Conservation (phyloP, 148 eudicot genomes). For the Cornus kousa region DNA sequence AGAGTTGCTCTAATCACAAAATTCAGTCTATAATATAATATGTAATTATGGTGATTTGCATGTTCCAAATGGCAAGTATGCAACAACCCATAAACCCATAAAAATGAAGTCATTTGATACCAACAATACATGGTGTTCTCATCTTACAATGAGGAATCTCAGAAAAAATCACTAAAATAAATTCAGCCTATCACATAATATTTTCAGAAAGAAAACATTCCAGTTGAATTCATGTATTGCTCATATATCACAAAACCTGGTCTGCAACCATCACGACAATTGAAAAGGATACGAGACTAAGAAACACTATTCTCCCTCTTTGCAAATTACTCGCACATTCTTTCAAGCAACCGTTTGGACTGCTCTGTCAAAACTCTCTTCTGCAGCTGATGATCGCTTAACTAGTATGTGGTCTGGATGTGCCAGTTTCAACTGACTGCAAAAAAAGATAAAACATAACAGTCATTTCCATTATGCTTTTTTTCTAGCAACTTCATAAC, state of each 20-base stretch:
- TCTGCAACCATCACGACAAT: neutral
- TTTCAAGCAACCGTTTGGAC: constrained; percentile 58
- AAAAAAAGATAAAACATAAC: neutral
- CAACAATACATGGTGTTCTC: neutral
- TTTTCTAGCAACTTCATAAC: neutral
- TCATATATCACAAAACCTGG: neutral
- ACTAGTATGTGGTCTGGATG: constrained; percentile 76
- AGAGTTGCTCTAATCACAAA: no score
- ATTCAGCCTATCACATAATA: no score
- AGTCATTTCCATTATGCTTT: neutral
- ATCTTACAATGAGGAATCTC: neutral
- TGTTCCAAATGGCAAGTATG: neutral
- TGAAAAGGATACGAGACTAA: neutral
- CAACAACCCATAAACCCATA: neutral
- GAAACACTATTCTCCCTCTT: neutral
- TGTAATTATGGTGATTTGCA: no score
- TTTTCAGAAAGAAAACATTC: neutral
- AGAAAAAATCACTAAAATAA: no score
- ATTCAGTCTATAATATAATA: no score
- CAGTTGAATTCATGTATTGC: neutral
- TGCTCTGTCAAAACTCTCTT: constrained; percentile 81
- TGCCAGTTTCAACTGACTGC: constrained; percentile 77
- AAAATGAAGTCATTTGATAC: neutral
- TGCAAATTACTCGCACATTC: neutral
- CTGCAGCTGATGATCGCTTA: constrained; percentile 59